Evolutionary conservation across 305 asterid species (phyloP).

Genomic region (Rubia tinctorum): DNA sequence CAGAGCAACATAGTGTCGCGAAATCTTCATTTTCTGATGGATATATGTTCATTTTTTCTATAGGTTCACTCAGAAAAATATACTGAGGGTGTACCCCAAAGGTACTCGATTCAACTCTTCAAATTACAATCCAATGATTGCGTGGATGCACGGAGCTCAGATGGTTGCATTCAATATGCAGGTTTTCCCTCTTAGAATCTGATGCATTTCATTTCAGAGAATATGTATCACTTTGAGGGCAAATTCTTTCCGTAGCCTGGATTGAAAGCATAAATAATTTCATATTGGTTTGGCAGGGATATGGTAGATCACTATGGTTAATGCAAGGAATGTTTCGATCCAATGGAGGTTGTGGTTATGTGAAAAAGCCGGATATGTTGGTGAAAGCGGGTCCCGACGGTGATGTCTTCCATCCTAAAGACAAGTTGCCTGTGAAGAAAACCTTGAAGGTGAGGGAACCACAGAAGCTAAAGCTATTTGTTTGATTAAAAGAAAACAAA

Average conservation of each 20-base stretch:
- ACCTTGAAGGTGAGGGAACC: slow-evolving; percentile 49
- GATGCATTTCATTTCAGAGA: background rate
- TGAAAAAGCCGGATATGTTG: slow-evolving; percentile 68
- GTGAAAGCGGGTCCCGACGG: slow-evolving; percentile 41
- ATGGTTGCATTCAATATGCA: slow-evolving; percentile 60
- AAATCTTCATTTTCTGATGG: slow-evolving; percentile 10
- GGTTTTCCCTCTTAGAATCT: slow-evolving; percentile 16
- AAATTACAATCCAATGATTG: slow-evolving; percentile 44
- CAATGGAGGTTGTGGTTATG: slow-evolving; percentile 81
- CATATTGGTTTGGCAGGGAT: slow-evolving; percentile 43
- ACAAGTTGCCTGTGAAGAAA: slow-evolving; percentile 45
- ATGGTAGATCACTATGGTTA: slow-evolving; percentile 76
- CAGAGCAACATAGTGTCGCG: background rate
- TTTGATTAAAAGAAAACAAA: background rate
- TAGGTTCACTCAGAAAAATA: slow-evolving; percentile 43
- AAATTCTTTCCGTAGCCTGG: background rate
- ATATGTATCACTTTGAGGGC: background rate
- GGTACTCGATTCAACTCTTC: slow-evolving; percentile 49
- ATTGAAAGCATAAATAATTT: background rate
- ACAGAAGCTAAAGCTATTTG: background rate
- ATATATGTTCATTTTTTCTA: slow-evolving; percentile 1
- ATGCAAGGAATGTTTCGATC: slow-evolving; percentile 86
- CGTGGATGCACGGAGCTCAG: slow-evolving; percentile 59
- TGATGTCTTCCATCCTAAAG: slow-evolving; percentile 51
- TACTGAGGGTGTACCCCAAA: slow-evolving; percentile 45